Base-by-base conservation (phyloP, 2,329 filamentous ascomycete genomes). In the Ophiostoma sp. region DNA sequence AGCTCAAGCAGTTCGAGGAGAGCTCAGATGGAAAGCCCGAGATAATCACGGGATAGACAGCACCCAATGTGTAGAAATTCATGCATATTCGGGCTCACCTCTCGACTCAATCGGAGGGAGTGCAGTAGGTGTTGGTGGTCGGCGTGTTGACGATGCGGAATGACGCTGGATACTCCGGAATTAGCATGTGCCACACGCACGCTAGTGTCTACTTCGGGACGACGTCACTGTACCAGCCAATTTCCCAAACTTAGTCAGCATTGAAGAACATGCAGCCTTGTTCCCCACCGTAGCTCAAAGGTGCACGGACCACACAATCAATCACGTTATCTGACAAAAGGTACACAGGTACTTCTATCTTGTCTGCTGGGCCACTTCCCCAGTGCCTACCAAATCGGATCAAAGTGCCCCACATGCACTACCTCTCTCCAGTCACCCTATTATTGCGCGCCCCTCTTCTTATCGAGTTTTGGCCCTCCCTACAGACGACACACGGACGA, bases 381-480 rank as follows among this genome's bases (percentile, higher is more conserved):
- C 57, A 62, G 52, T 54, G 52, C 23, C 48, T 54, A 10, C 54
- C 23, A 62, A 62, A 33, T 62, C 13, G 57, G 57, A 23, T 17
- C 27, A 33, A 3, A 3, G 27, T 35, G 57, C 57, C 57, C 57
- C 57, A 62, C 23, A 67, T 7, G 13, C 6, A 33, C 57, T 33
- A 62, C 57, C 57, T 62, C 57, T 48, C 52, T 57, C 52, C 23
- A 57, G 23, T 27, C 6, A n/a, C 11, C 52, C 52, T 27, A 57
- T 57, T 27, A 57, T 57, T 57, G 52, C 52, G 52, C n/a, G n/a
- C 52, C 57, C 57, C 57, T 62, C 57, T 62, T 62, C 57, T 60
- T 35, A 62, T 62, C 57, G 52, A 57, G 27, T 62, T 62, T 62
- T 33, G 57, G 57, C 57, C 15, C 57, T 20, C 57, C 27, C 57